Base-by-base conservation (phyloP, 2,329 filamentous ascomycete genomes). In the Trichophyton benhamiae region DNA sequence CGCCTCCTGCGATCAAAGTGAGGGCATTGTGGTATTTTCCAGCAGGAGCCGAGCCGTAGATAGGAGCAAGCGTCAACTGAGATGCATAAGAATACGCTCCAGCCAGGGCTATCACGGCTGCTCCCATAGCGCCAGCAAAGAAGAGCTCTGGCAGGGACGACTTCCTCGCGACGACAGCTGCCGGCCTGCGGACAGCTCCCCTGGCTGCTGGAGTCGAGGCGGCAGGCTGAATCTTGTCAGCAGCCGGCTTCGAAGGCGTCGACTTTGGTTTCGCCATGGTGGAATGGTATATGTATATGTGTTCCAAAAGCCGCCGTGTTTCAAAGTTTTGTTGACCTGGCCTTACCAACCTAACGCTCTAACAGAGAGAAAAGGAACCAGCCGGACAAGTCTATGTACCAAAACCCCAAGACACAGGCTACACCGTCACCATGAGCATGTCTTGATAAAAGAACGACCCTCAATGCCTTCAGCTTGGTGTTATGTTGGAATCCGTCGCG, bases 31-130 rank as follows among this genome's bases (percentile, higher is more conserved):
- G 92, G 72, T 86, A 87, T 66, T 87, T 78, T 0, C 83, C 81
- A 0, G 90, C 80, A 1, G 92, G 88, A 42, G 95, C 88, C 15
- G 86, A 85, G 59, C 94, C 94, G 74, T 95, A 97, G 9, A 95
- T 87, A 1, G 94, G 94, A 20, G 90, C 88, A 38, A 97, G 79
- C 44, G 83, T 86, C 64, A 91, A 79, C 70, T 89, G 84, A 38
- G 76, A 77, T 25, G 77, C 66, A 36, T 72, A 72, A 3, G 76
- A 76, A 63, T 72, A 77, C 38, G 71, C 68, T 1, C 74, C 75
- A 17, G 72, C 69, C 22, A 78, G 69, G 22, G 73, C 63, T 41
- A 77, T 48, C 20, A 60, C 22, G 15, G 27, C 46, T n/a, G 57
- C 33, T 11, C 55, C 62, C 48, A 53, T 36, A 9, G 30, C 33